Base-by-base conservation (phyloP, 148 eudicot genomes). In the Oxyria digyna region DNA sequence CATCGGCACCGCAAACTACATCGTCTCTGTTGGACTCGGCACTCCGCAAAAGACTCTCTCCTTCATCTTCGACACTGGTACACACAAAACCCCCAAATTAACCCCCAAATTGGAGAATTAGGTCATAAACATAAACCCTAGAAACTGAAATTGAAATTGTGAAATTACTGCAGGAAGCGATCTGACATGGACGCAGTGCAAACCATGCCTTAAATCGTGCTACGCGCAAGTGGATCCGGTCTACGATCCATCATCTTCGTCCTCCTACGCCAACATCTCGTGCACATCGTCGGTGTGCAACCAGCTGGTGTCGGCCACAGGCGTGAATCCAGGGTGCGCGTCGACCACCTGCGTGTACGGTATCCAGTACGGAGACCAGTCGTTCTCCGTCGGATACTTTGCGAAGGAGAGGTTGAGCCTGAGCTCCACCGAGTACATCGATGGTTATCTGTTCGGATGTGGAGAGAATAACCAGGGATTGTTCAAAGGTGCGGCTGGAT, bases 11-110 rank as follows among this genome's bases (percentile, higher is more conserved):
- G 87, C 83, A 4, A 89, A 87, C 78, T 89, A 76, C 72, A 63
- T 89, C 2, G 88, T 89, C 12, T 76, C 75, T 0, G 63, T 89
- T 13, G 85, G 88, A 1, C 73, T 89, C 12, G 96, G 96, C 20
- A 78, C 88, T 1, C 96, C 96, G 0, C 71, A 59, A 18, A 81
- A 82, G 71, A 67, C 78, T 21, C 82, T 83, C 37, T 73, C 85
- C 9, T 82, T 89, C 29, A 72, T 89, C 20, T 89, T 89, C 37
- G 96, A 89, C 77, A 87, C 93, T 0, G 96, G 89, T 43, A 80
- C 78, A 20, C 1, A 0, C n/a, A n/a, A n/a, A n/a, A n/a, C n/a
- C n/a, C n/a, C n/a, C n/a, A 41, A 38, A 4, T 7, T 5, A 38
- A 5, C 7, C 2, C 37, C 5, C 3, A 33, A 33, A 33, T 2